A percentile compares a stretch with the other conserved stretches of the same genome.
Evolutionary conservation across 2,329 filamentous ascomycete species (phyloP).

Genomic region (Xylariaceae sp.): DNA sequence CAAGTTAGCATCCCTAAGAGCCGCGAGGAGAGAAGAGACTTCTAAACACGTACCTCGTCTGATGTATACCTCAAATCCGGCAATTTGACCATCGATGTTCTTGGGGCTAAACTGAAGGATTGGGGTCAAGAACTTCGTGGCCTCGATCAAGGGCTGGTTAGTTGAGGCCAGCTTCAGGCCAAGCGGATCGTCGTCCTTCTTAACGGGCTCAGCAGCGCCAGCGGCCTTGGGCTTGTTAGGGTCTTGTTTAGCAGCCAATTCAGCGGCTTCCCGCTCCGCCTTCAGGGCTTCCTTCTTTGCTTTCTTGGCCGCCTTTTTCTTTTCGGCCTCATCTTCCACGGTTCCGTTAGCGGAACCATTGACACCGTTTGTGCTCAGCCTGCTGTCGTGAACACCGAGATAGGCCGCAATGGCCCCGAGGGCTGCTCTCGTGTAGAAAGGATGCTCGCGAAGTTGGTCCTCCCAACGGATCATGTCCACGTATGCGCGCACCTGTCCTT

Average conservation of each 20-base stretch:
- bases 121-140: constrained; percentile 77
- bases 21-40: not conserved
- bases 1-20: constrained; percentile 8
- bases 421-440: constrained; percentile 83
- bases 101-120: constrained; percentile 78
- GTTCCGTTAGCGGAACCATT: constrained; percentile 47
- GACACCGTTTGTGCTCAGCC: constrained; percentile 57
- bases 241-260: constrained; percentile 73
- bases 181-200: constrained; percentile 83
- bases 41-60: constrained; percentile 61
- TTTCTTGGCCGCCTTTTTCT: constrained; percentile 86
- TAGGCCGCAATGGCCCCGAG: constrained; percentile 78
- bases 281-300: constrained; percentile 74
- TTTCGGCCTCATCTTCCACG: constrained; percentile 58
- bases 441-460: constrained; percentile 83
- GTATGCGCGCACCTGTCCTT: constrained; percentile 92
- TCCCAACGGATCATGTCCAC: constrained; percentile 97
- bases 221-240: constrained; percentile 68
- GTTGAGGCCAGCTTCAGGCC: constrained; percentile 77
- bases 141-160: constrained; percentile 74
- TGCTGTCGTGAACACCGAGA: constrained; percentile 70
- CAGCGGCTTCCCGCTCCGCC: constrained; percentile 71
- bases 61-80: constrained; percentile 86
- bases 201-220: constrained; percentile 64
- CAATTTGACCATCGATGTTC: constrained; percentile 74